Evolutionary conservation across 768 basidiomycete species (phyloP).

Genomic region (Leccinum barrowsii): DNA sequence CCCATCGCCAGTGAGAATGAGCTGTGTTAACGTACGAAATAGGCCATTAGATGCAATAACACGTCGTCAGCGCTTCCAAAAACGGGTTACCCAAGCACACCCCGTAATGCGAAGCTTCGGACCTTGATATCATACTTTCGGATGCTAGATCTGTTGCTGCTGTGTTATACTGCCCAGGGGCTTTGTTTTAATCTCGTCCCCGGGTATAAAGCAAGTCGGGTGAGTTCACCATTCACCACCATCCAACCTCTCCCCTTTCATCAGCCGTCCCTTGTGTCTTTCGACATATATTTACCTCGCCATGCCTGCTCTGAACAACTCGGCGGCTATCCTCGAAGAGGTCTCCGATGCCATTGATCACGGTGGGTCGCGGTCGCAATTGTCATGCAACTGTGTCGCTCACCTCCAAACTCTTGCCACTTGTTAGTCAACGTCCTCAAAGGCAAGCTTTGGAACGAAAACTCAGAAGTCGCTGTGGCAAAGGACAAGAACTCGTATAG

Average conservation of each 20-base stretch:
- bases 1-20: slow-evolving; percentile 8
- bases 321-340: slow-evolving; percentile 37
- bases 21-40: slow-evolving; percentile 3
- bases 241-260: neutral
- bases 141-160: slow-evolving; percentile 6
- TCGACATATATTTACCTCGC: neutral
- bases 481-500: slow-evolving; percentile 71
- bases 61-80: slow-evolving; percentile 14
- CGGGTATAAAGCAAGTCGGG: slow-evolving; percentile 18
- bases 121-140: slow-evolving; percentile 19
- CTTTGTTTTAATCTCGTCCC: slow-evolving; percentile 5
- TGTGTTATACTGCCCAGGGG: slow-evolving; percentile 9
- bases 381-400: neutral
- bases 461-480: slow-evolving; percentile 50
- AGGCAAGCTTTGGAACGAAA: slow-evolving; percentile 54
- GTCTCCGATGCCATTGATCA: slow-evolving; percentile 49
- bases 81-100: slow-evolving; percentile 13
- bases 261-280: neutral
- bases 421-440: slow-evolving; percentile 65
- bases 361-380: slow-evolving; percentile 31
- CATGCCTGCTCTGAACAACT: slow-evolving; percentile 27
- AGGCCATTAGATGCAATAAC: slow-evolving; percentile 12
- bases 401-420: neutral
- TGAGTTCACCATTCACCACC: slow-evolving; percentile 1
- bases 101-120: slow-evolving; percentile 18